phyloP scores from a whole-genome alignment of 1,139 yeast species.

The Geotrichum cucujoidarum region DNA sequence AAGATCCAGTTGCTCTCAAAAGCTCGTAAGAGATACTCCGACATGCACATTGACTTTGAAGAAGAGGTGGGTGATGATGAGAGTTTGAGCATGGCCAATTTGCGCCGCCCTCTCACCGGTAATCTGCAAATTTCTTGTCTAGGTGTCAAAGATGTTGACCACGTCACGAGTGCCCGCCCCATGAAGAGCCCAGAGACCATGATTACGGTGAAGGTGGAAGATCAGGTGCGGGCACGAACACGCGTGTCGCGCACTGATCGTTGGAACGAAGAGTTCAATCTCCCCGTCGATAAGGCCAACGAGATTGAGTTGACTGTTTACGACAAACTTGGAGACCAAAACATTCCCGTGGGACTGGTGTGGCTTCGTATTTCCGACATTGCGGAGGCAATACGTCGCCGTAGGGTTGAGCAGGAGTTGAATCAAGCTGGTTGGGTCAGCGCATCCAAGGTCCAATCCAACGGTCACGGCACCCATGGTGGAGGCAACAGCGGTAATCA shows the following conservation, averaged over 20 bases:
- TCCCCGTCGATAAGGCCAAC: conserved; percentile 83
- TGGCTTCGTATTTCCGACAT: conserved; percentile 89
- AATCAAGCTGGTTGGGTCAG: conserved; percentile 83
- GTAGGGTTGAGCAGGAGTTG: conserved; percentile 71
- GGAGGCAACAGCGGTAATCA: conserved; percentile 14
- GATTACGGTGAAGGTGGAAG: conserved; percentile 78
- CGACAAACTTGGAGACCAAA: conserved; percentile 63
- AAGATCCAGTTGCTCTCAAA: conserved; percentile 78
- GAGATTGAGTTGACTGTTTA: conserved; percentile 85
- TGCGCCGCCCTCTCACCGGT: conserved; percentile 81
- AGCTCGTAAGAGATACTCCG: conserved; percentile 80
- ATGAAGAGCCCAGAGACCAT: conserved; percentile 76
- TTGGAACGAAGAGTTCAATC: conserved; percentile 78
- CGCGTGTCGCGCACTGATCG: conserved; percentile 69
- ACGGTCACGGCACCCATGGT: conserved; percentile 14
- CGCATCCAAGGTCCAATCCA: conserved; percentile 47
- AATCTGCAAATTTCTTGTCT: conserved; percentile 62
- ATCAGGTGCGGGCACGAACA: conserved; percentile 72
- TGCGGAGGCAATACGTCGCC: conserved; percentile 89
- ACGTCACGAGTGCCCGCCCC: conserved; percentile 75
- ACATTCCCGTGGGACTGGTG: conserved; percentile 82
- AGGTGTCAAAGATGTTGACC: conserved; percentile 85
- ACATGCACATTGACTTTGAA: conserved; percentile 74
- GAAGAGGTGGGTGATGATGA: conserved; percentile 45
- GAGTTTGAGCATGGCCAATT: conserved; percentile 55